phyloP scores from a whole-genome alignment of 202 grass and related monocot genomes.

The Panicum hallii region DNA sequence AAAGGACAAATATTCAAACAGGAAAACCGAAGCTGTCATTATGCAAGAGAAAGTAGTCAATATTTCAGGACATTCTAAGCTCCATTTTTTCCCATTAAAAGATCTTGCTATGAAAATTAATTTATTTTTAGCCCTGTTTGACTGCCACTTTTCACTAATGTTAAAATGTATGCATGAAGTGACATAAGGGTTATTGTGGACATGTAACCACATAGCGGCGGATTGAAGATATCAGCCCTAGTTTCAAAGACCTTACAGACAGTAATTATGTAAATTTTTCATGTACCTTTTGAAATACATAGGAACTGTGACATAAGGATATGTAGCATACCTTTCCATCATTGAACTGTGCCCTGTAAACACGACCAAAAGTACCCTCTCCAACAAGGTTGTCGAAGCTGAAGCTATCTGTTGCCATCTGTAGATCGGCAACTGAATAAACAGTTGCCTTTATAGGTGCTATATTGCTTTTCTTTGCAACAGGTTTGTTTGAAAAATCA shows the following conservation, averaged over 20 bases:
- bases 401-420: conserved; percentile 96
- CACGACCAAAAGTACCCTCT: conserved; percentile 93
- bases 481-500: conserved; percentile 71
- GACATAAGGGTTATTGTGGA: neutral
- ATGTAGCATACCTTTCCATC: conserved; percentile 78
- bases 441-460: conserved; percentile 75
- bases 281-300: conserved; percentile 36
- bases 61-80: neutral
- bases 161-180: conserved; percentile 20
- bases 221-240: conserved; percentile 19
- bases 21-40: neutral
- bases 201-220: neutral
- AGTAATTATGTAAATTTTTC: conserved; percentile 4
- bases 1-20: neutral
- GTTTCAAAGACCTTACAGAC: conserved; percentile 20
- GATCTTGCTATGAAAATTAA: neutral
- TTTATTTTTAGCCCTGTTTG: conserved; percentile 7
- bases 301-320: conserved; percentile 9
- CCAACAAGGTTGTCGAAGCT: conserved; percentile 89
- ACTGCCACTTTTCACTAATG: conserved; percentile 9
- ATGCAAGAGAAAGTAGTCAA: conserved; percentile 16
- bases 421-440: conserved; percentile 98
- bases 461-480: conserved; percentile 59
- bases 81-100: conserved; percentile 34
- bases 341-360: conserved; percentile 86